These are phyloP conservation scores for Holtermanniella nyarrowii DNA, from an alignment of 768 basidiomycete species.

Conservation along the genomic window DNA sequence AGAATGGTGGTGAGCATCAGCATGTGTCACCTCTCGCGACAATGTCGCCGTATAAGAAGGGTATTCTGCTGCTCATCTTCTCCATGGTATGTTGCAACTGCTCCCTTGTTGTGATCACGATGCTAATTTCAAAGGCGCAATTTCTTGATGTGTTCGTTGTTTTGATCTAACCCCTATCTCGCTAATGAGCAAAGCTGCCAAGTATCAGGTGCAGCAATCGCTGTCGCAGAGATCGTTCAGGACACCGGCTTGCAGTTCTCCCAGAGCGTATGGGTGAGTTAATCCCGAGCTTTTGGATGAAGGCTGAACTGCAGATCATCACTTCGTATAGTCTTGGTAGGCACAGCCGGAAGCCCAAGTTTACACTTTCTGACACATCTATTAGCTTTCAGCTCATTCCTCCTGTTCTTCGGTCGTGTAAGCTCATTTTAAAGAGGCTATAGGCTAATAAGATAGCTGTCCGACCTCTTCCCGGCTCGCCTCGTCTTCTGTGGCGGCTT, in stretches of 20 bases:
- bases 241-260: slow-evolving; percentile 21
- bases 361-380: neutral
- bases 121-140: neutral
- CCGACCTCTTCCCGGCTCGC: slow-evolving; percentile 38
- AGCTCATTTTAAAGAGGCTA: neutral
- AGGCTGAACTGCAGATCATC: slow-evolving; percentile 14
- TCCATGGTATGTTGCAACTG: neutral
- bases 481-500: slow-evolving; percentile 45
- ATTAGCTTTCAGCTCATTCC: slow-evolving; percentile 17
- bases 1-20: neutral
- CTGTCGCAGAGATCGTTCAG: slow-evolving; percentile 24
- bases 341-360: neutral
- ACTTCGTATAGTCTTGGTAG: slow-evolving; percentile 23
- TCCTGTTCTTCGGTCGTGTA: slow-evolving; percentile 32
- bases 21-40: neutral
- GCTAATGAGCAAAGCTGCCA: slow-evolving; percentile 2
- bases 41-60: neutral
- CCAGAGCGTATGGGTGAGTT: slow-evolving; percentile 22
- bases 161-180: neutral
- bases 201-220: slow-evolving; percentile 27
- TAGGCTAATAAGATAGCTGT: slow-evolving; percentile 1
- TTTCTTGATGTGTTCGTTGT: neutral
- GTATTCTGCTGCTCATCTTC: neutral
- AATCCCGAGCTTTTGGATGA: neutral
- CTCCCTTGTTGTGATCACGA: neutral